Percentiles rank a stretch among this genome's conserved stretches.
phyloP scores from a whole-genome alignment of 768 basidiomycete genomes.

The Tricholoma flavovirens region DNA sequence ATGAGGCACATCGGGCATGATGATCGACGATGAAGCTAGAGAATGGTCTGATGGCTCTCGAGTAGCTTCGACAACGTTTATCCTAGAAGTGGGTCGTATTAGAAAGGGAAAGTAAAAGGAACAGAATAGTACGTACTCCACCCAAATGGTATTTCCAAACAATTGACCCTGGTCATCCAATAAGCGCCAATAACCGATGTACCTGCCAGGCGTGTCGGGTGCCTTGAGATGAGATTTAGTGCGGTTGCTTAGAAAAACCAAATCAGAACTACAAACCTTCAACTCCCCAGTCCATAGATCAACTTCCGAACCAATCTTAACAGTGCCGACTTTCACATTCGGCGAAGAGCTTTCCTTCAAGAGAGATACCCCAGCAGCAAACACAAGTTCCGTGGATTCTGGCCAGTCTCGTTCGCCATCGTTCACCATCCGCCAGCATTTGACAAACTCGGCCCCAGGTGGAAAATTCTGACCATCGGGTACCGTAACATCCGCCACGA shows the following conservation, averaged over 20 bases:
- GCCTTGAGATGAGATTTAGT: constrained; percentile 35
- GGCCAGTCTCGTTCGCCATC: constrained; percentile 63
- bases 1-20: constrained; percentile 52
- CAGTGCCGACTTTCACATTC: constrained; percentile 46
- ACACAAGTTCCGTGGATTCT: constrained; percentile 57
- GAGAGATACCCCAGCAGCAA: constrained; percentile 66
- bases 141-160: constrained; percentile 76
- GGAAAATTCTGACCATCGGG: constrained; percentile 73
- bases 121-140: constrained; percentile 51
- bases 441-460: constrained; percentile 81
- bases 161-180: constrained; percentile 49
- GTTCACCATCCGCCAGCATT: constrained; percentile 75
- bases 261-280: constrained; percentile 40
- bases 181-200: constrained; percentile 74
- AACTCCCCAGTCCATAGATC: constrained; percentile 71
- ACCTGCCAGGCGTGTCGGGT: constrained; percentile 66
- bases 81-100: constrained; percentile 31
- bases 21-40: constrained; percentile 62
- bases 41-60: constrained; percentile 38
- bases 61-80: constrained; percentile 57
- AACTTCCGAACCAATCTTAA: constrained; percentile 50
- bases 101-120: constrained; percentile 3
- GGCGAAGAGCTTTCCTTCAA: constrained; percentile 27
- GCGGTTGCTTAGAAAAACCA: background rate
- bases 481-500: constrained; percentile 65